Base-by-base conservation (phyloP, 2,329 filamentous ascomycete species). In the Ophiognomonia clavigignenti-juglandacearum region DNA sequence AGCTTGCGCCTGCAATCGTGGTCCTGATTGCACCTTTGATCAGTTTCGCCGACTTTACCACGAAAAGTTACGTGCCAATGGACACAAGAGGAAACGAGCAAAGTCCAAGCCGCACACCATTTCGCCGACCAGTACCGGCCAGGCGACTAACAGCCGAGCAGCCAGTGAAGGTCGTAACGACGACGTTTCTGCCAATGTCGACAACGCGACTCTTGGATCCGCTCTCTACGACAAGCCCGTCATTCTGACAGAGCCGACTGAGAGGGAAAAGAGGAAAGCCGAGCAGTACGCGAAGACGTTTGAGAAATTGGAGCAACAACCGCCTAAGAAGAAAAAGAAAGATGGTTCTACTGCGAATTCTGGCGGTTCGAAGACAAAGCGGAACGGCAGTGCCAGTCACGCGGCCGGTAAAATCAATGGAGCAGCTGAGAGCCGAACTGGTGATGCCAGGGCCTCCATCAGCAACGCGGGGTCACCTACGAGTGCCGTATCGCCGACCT, bases 1-100 rank as follows among this genome's bases (percentile, higher is more conserved):
- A 16, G 86, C 86, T 16, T 92, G 87, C 64, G 87, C 86, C 4
- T 92, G 87, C 62, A 77, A 85, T 47, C 62, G 81, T 13, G 80
- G 78, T 7, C 67, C 70, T 34, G 77, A 83, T 48, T 85, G 82
- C 57, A 77, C 80, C 3, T 85, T 85, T 64, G 73, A 72, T 49
- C 77, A 78, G 18, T 85, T 85, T 54, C 77, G 82, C 58, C 71
- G 77, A 42, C 77, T 75, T 43, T 80, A 82, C 56, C 64, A 77
- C 47, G 63, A 64, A 34, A 75, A 71, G 47, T 59, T 63, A 6
- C 71, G 68, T 23, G 48, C 64, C 4, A 61, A 61, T 36, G 51
- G 48, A 3, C 47, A 59, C 14, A 77, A 73, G 61, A 78, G 74
- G 62, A 80, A 78, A 57, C 63, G 68, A 35, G 69, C 77, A 50